phyloP scores from a whole-genome alignment of 1,139 yeast genomes.

The Candida gigantensis region DNA sequence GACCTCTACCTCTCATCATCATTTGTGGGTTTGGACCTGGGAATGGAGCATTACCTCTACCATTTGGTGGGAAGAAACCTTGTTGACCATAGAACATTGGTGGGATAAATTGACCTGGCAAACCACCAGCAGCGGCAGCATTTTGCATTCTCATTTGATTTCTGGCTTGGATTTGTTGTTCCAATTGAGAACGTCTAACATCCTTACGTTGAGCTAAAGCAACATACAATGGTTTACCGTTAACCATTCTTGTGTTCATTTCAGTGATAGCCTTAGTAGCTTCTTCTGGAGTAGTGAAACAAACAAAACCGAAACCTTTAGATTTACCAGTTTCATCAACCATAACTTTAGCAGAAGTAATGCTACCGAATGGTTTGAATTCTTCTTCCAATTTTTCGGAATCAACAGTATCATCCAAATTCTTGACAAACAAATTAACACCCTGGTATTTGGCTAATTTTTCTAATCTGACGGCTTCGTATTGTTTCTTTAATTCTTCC shows the following conservation, averaged over 20 bases:
- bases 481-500: conserved; percentile 94
- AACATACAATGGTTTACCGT: conserved; percentile 96
- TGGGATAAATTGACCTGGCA: conserved; percentile 94
- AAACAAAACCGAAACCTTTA: conserved; percentile 97
- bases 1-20: conserved; percentile 77
- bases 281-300: conserved; percentile 97
- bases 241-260: conserved; percentile 97
- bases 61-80: conserved; percentile 79
- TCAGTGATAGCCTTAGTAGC: conserved; percentile 98
- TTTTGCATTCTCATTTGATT: conserved; percentile 98
- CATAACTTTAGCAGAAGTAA: conserved; percentile 97
- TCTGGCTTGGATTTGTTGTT: conserved; percentile 98
- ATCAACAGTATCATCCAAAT: conserved; percentile 90
- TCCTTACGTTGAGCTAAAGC: conserved; percentile 99
- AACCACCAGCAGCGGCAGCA: conserved; percentile 82
- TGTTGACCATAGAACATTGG: conserved; percentile 94
- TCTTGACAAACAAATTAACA: conserved; percentile 94
- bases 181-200: conserved; percentile 94
- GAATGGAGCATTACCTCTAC: conserved; percentile 78
- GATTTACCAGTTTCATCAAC: conserved; percentile 93
- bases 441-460: conserved; percentile 95
- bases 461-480: conserved; percentile 91
- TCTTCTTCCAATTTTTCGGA: conserved; percentile 92
- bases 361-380: conserved; percentile 89
- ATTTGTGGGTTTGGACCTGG: conserved; percentile 87